A percentile compares a stretch with the other conserved stretches of the same genome.
phyloP scores from a whole-genome alignment of 768 basidiomycete genomes.

The Dacryopinax primogenitus region DNA sequence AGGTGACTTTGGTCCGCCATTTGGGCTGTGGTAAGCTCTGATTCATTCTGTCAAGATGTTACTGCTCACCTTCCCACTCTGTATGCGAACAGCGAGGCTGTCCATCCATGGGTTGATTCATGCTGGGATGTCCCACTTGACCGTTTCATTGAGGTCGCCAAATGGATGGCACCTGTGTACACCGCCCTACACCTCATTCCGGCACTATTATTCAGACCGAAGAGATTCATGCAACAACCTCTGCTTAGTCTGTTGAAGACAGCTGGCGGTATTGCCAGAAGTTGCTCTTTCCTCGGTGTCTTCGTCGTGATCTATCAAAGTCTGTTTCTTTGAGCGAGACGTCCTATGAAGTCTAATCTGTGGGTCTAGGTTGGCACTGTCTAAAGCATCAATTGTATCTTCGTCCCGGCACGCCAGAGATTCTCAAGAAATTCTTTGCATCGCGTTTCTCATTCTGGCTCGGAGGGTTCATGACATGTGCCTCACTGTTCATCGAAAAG shows the following conservation, averaged over 20 bases:
- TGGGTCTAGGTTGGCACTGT: slow-evolving; percentile 44
- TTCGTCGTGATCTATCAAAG: slow-evolving; percentile 77
- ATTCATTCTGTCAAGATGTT: background rate
- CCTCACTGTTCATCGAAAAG: slow-evolving; percentile 78
- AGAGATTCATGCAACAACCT: slow-evolving; percentile 53
- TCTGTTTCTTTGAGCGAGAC: slow-evolving; percentile 27
- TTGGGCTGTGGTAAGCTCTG: slow-evolving; percentile 27
- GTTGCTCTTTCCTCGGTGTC: slow-evolving; percentile 72
- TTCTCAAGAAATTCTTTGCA: slow-evolving; percentile 43
- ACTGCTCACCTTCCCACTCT: background rate
- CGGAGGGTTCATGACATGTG: slow-evolving; percentile 56
- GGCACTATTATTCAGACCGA: slow-evolving; percentile 65
- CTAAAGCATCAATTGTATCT: slow-evolving; percentile 47
- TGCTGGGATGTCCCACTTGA: slow-evolving; percentile 50
- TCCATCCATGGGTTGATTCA: slow-evolving; percentile 60
- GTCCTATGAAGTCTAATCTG: background rate
- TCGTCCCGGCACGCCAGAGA: slow-evolving; percentile 26
- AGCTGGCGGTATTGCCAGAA: slow-evolving; percentile 59
- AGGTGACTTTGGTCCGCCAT: slow-evolving; percentile 35
- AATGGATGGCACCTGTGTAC: slow-evolving; percentile 66
- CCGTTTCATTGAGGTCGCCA: slow-evolving; percentile 67
- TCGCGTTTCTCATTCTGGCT: slow-evolving; percentile 64
- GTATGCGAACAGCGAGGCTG: slow-evolving; percentile 36
- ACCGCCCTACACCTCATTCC: slow-evolving; percentile 85
- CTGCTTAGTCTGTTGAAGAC: slow-evolving; percentile 50